These are phyloP conservation scores for Starmerella vaccinii DNA, from an alignment of 805 yeast genomes.

Conservation along the genomic window DNA sequence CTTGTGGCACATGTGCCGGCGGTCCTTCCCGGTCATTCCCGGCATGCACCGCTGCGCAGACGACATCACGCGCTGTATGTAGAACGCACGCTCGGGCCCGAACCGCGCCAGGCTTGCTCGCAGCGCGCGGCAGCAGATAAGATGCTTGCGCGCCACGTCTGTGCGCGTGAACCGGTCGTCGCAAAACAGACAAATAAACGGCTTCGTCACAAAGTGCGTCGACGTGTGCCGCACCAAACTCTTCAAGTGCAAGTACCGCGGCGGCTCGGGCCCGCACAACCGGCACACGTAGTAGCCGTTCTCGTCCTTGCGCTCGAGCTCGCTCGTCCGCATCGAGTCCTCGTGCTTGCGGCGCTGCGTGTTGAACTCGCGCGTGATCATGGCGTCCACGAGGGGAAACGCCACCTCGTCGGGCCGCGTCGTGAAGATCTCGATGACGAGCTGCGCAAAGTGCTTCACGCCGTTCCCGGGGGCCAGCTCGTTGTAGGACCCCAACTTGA, in stretches of 20 bases:
- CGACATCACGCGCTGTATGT: background rate
- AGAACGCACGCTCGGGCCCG: background rate
- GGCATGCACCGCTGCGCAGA: background rate
- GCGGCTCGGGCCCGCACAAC: background rate
- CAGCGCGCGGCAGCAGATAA: background rate
- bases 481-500: background rate
- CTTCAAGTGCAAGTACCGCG: background rate
- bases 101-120: background rate
- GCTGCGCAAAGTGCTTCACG: background rate
- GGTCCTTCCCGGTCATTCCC: background rate
- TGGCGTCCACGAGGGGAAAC: background rate
- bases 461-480: background rate
- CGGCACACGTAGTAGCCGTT: background rate
- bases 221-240: background rate
- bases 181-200: constrained; percentile 1
- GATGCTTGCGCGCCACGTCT: constrained; percentile 1
- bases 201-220: constrained; percentile 1
- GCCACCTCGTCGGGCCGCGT: background rate
- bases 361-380: constrained; percentile 3
- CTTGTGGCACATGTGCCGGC: background rate
- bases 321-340: background rate
- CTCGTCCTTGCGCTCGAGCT: background rate
- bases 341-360: constrained; percentile 1
- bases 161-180: background rate
- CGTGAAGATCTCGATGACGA: background rate